Base-by-base conservation (phyloP, 2,329 filamentous ascomycete genomes). In the Fusarium piperis region DNA sequence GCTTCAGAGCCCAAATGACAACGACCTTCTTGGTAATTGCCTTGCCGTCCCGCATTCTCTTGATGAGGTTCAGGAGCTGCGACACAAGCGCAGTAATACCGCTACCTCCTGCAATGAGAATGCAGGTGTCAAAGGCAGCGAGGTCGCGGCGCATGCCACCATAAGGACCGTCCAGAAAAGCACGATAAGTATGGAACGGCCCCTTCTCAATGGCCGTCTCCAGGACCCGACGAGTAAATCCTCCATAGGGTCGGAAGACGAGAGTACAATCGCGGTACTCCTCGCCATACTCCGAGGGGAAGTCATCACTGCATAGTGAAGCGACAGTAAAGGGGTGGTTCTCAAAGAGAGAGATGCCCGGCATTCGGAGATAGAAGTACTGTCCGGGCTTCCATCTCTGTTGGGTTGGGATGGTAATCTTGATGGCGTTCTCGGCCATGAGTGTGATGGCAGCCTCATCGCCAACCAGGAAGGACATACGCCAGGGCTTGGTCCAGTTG, bases 321-420 rank as follows among this genome's bases (percentile, higher is more conserved):
- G 95, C 91, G 61, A 98, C 95, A 0, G 96, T 98, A 79, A 98
- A 98, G 0, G 95, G 95, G 76, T 98, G 96, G 74, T 97, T 98
- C 73, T 97, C 94, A 65, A 98, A 91, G 2, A 97, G 81, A 0
- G 94, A 95, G 74, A 98, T 94, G 2, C 94, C 94, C 0, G 95
- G 95, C 92, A 98, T 97, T 59, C 95, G 91, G 20, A 98, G 86
- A 79, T 98, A 98, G 18, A 98, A 93, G 75, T 97, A 98, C 81
- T 98, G 96, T 6, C 95, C 96, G 1, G 95, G 94, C 78, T 90
- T 92, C 95, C 95, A 98, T 69, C 90, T 91, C 88, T 97, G 93
- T 80, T 95, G 94, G 0, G 95, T 98, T 1, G 95, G 94, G 57
- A 98, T 93, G 0, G 95, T 98, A 74, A 98, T 89, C 80, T 98